Evolutionary conservation across 345 rosid genomes (phyloP).

Genomic region (Garcia nutans): DNA sequence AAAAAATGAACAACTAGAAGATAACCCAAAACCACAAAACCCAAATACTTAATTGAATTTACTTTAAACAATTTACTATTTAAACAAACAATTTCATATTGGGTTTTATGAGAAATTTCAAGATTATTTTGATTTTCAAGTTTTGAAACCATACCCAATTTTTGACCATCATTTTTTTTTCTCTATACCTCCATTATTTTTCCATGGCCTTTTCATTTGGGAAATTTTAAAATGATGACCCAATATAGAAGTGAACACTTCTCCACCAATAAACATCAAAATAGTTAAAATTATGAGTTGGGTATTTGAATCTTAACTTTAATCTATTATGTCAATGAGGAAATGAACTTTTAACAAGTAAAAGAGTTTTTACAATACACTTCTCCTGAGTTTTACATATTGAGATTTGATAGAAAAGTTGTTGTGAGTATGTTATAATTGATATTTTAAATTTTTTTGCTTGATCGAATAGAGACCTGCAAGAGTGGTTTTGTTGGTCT

Average conservation of each 20-base stretch:
- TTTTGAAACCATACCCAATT: background rate
- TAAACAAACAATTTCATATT: background rate
- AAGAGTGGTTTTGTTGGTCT: too few species aligned
- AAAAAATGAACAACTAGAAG: constrained; percentile 32
- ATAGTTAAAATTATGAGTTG: constrained; percentile 55
- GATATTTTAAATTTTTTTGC: too few species aligned
- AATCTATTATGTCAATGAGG: too few species aligned
- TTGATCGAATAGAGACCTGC: too few species aligned
- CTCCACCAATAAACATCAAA: constrained; percentile 56
- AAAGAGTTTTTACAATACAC: too few species aligned
- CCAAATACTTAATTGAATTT: constrained; percentile 28
- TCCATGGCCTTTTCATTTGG: background rate
- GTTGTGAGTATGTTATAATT: too few species aligned
- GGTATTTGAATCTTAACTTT: constrained; percentile 33
- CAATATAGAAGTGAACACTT: constrained; percentile 48
- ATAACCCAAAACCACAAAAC: constrained; percentile 46
- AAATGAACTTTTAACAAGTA: too few species aligned
- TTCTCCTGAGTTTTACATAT: too few species aligned
- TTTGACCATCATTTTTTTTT: background rate
- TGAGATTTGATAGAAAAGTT: too few species aligned
- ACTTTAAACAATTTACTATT: constrained; percentile 2
- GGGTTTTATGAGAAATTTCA: too few species aligned
- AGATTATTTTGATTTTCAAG: background rate
- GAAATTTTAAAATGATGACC: constrained; percentile 22
- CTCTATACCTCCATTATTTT: background rate